Evolutionary conservation across 2,329 filamentous ascomycete species (phyloP).

Genomic region (Penicillium sp.): DNA sequence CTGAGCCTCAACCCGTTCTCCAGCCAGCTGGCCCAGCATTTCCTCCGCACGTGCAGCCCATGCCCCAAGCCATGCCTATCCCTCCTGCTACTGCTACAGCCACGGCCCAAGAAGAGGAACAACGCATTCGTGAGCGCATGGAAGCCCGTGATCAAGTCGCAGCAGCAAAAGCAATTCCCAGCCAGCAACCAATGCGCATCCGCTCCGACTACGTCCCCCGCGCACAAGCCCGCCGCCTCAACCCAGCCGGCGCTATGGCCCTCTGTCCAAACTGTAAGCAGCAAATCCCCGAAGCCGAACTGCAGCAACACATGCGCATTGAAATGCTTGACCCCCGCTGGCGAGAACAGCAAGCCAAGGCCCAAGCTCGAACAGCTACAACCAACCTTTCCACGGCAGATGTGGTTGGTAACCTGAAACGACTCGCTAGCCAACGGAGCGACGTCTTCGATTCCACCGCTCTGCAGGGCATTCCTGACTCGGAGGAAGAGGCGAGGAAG

Average conservation of each 20-base stretch:
- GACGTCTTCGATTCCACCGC: conserved; percentile 76
- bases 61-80: conserved; percentile 39
- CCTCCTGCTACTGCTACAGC: conserved; percentile 28
- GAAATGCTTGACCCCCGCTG: conserved; percentile 91
- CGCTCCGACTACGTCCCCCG: conserved; percentile 90
- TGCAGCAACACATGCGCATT: conserved; percentile 92
- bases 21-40: conserved; percentile 37
- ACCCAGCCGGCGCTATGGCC: conserved; percentile 65
- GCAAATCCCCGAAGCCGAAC: conserved; percentile 82
- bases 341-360: conserved; percentile 93
- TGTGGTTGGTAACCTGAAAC: conserved; percentile 92
- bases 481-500: conserved; percentile 74
- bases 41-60: conserved; percentile 32
- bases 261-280: conserved; percentile 94
- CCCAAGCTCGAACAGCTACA: conserved; percentile 80
- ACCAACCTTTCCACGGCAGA: conserved; percentile 87
- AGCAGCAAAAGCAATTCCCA: conserved; percentile 69
- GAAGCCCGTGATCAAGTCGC: conserved; percentile 67
- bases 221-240: conserved; percentile 73
- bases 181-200: conserved; percentile 76
- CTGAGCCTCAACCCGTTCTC: conserved; percentile 42
- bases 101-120: conserved; percentile 61
- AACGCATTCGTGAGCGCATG: conserved; percentile 64
- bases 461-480: conserved; percentile 62
- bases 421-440: conserved; percentile 84